Conservation (phyloP, 805 yeast species). For the Danielia oregonensis region DNA sequence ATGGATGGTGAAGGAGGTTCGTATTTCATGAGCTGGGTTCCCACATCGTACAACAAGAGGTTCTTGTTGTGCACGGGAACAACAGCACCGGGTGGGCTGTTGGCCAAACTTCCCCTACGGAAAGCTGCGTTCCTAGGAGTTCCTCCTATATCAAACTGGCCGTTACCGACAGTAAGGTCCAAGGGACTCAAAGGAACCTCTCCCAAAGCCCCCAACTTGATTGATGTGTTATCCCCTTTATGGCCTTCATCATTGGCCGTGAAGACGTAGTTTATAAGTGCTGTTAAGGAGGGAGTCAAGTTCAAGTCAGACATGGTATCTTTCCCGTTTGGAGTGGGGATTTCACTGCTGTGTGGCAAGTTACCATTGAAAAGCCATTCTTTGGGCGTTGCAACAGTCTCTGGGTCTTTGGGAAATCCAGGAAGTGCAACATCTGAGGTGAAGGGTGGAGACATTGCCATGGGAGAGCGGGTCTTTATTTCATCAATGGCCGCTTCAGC, state of each 20-base stretch:
- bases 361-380: slow-evolving; percentile 7
- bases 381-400: slow-evolving; percentile 4
- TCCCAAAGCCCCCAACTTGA: slow-evolving; percentile 15
- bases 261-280: slow-evolving; percentile 33
- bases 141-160: slow-evolving; percentile 1
- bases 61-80: not conserved
- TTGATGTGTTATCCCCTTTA: slow-evolving; percentile 12
- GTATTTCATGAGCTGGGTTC: slow-evolving; percentile 5
- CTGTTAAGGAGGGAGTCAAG: slow-evolving; percentile 37
- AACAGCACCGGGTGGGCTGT: not conserved
- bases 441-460: not conserved
- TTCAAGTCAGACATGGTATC: slow-evolving; percentile 19
- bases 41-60: slow-evolving; percentile 6
- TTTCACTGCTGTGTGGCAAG: not conserved
- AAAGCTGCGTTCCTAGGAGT: not conserved
- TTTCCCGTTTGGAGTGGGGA: slow-evolving; percentile 5
- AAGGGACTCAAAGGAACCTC: slow-evolving; percentile 24
- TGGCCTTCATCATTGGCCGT: slow-evolving; percentile 20
- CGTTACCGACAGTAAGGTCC: slow-evolving; percentile 6
- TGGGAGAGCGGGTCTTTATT: slow-evolving; percentile 3
- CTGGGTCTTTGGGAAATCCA: not conserved
- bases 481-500: slow-evolving; percentile 37
- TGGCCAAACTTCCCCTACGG: not conserved
- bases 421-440: not conserved
- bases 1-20: slow-evolving; percentile 12